phyloP scores from a whole-genome alignment of 1,139 yeast species.

The Scheffersomyces illinoinensis region DNA sequence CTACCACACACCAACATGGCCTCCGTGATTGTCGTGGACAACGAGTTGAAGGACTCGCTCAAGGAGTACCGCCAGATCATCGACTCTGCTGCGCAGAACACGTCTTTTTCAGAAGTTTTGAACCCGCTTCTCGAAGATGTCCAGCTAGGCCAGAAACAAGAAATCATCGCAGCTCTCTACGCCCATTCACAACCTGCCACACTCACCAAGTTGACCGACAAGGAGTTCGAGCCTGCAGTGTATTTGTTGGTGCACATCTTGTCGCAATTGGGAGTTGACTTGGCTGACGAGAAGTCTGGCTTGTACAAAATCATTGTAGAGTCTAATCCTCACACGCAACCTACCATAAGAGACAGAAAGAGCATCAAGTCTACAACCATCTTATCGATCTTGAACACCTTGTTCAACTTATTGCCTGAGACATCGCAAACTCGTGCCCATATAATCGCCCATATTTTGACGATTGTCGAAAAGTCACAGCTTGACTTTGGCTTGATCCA shows the following conservation, averaged over 20 bases:
- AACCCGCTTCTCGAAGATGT: slow-evolving; percentile 22
- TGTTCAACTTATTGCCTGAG: slow-evolving; percentile 46
- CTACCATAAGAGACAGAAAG: slow-evolving; percentile 49
- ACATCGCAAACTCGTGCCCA: slow-evolving; percentile 33
- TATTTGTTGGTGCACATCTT: slow-evolving; percentile 43
- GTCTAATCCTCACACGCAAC: slow-evolving; percentile 39
- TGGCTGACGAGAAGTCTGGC: slow-evolving; percentile 26
- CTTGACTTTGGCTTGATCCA: slow-evolving; percentile 38
- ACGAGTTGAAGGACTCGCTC: slow-evolving; percentile 44
- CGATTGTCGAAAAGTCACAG: slow-evolving; percentile 30
- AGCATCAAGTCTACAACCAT: slow-evolving; percentile 46
- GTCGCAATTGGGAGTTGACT: slow-evolving; percentile 29
- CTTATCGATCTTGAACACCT: slow-evolving; percentile 42
- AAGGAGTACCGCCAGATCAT: slow-evolving; percentile 42
- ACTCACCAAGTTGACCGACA: slow-evolving; percentile 40
- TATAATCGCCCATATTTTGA: slow-evolving; percentile 35
- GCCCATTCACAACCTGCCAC: slow-evolving; percentile 17
- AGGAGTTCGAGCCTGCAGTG: slow-evolving; percentile 49
- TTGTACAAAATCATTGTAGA: slow-evolving; percentile 33
- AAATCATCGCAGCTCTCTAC: slow-evolving; percentile 29
- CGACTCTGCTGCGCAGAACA: slow-evolving; percentile 32
- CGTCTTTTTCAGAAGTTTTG: slow-evolving; percentile 31
- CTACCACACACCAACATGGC: slow-evolving; percentile 26
- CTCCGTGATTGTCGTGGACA: slow-evolving; percentile 50
- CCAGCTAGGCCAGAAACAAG: slow-evolving; percentile 30